Evolutionary conservation across 2,329 filamentous ascomycete genomes (phyloP).

Genomic region (Corinectria fuckeliana): DNA sequence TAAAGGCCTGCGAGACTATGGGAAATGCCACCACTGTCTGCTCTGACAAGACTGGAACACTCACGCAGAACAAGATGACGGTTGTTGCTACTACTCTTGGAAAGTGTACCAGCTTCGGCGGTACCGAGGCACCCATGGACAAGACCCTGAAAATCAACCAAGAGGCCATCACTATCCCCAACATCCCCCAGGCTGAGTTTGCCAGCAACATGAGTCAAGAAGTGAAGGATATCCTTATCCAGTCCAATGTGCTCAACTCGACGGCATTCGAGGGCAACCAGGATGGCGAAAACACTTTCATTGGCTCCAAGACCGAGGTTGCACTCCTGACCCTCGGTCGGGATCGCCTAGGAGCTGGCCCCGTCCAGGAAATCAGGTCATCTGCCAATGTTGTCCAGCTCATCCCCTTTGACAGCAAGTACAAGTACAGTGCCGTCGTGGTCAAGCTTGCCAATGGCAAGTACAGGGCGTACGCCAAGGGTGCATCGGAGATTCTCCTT

Average conservation of each 20-base stretch:
- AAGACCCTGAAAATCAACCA: slow-evolving; percentile 30
- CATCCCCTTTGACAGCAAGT: slow-evolving; percentile 61
- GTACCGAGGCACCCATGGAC: slow-evolving; percentile 30
- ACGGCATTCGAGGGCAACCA: slow-evolving; percentile 62
- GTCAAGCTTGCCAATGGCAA: slow-evolving; percentile 52
- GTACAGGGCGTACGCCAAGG: slow-evolving; percentile 61
- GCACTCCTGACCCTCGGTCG: slow-evolving; percentile 58
- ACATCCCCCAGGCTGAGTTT: slow-evolving; percentile 39
- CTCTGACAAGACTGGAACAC: slow-evolving; percentile 62
- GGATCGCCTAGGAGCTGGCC: slow-evolving; percentile 57
- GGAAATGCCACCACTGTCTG: slow-evolving; percentile 77
- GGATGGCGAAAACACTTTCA: slow-evolving; percentile 52
- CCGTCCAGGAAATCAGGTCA: slow-evolving; percentile 52
- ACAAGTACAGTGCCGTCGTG: slow-evolving; percentile 64
- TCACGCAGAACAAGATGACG: slow-evolving; percentile 73
- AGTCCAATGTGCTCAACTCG: slow-evolving; percentile 63
- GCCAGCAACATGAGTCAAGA: slow-evolving; percentile 28
- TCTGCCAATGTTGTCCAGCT: slow-evolving; percentile 56
- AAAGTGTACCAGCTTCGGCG: slow-evolving; percentile 42
- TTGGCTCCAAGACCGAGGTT: slow-evolving; percentile 64
- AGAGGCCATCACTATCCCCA: slow-evolving; percentile 29
- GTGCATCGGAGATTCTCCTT: slow-evolving; percentile 63
- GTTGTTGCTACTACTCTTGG: slow-evolving; percentile 74
- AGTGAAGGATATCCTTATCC: slow-evolving; percentile 67
- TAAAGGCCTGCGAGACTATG: slow-evolving; percentile 76